Base-by-base conservation (phyloP, 2,329 filamentous ascomycete genomes). In the Stachybotrys chlorohalonatus region DNA sequence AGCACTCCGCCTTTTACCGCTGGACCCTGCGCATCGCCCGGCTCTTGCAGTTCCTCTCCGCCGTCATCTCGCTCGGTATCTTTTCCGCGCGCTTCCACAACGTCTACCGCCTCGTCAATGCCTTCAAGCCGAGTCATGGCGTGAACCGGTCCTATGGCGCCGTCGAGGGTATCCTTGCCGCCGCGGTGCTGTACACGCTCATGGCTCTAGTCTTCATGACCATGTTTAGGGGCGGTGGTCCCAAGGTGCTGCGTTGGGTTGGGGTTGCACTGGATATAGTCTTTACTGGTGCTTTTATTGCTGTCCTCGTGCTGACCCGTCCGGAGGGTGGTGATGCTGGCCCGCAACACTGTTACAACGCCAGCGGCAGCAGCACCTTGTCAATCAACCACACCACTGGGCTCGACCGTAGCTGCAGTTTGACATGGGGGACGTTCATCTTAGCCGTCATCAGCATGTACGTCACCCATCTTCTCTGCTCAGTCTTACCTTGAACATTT, bases 81-180 rank as follows among this genome's bases (percentile, higher is more conserved):
- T 60, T 60, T 30, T 60, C 58, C 5, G 55, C 59, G 1, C 51
- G 54, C 1, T 30, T 52, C 16, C 36, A 17, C 50, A 52, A 52
- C 7, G 50, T 52, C 31, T 52, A 42, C 32, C 11, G 31, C 9
- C 50, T 52, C 4, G 50, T 52, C 11, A 52, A 52, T 24, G 31
- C 50, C 31, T 42, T 42, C 31, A 52, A 52, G 50, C 39, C 50
- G 15, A 31, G 50, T 17, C 58, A 55, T 2, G 59, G 57, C 2
- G 32, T 61, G 2, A 60, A 54, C 4, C 11, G 31, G 5, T 32
- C 53, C 4, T 59, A 53, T 8, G 57, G 57, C 0, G 59, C 57
- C 0, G 59, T 61, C 6, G 59, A 60, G 11, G 59, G 59, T n/a
- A 61, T 61, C 7, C 48, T 61, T 2, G 59, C 55, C 2, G 57